Evolutionary conservation across 1,284 basidiomycete genomes (phyloP).

Genomic region (Cutaneotrichosporon arboriforme): DNA sequence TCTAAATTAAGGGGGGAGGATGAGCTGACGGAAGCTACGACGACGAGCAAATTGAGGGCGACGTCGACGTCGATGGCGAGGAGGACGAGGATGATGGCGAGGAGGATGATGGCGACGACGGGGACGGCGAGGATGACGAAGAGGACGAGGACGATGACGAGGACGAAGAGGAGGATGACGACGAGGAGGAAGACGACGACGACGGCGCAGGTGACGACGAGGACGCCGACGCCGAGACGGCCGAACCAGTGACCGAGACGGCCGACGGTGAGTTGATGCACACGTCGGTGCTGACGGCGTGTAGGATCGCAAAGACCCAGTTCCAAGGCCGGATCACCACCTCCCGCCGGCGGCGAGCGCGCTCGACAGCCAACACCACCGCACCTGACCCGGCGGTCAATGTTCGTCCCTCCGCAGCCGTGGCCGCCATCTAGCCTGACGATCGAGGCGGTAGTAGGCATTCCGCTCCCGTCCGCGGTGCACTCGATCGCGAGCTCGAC

Average conservation of each 20-base stretch:
- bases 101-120: conserved; percentile 12
- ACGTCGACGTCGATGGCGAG: background rate
- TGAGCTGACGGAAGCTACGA: conserved; percentile 10
- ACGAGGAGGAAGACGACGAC: conserved; percentile 24
- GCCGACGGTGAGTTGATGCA: background rate
- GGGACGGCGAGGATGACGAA: conserved; percentile 21
- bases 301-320: background rate
- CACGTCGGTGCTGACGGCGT: background rate
- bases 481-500: conserved; percentile 76
- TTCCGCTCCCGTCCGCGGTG: conserved; percentile 80
- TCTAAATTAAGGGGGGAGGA: background rate
- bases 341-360: background rate
- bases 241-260: background rate
- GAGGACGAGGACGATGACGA: conserved; percentile 26
- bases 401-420: conserved; percentile 26
- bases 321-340: background rate
- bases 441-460: conserved; percentile 88
- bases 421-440: conserved; percentile 58
- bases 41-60: conserved; percentile 10
- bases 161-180: conserved; percentile 25
- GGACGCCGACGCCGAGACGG: conserved; percentile 11
- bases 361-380: conserved; percentile 17
- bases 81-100: conserved; percentile 20
- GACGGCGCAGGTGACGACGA: conserved; percentile 27
- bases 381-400: conserved; percentile 31